Conservation (phyloP, 768 basidiomycete species). For the Pilatotrama ljubarskyi region DNA sequence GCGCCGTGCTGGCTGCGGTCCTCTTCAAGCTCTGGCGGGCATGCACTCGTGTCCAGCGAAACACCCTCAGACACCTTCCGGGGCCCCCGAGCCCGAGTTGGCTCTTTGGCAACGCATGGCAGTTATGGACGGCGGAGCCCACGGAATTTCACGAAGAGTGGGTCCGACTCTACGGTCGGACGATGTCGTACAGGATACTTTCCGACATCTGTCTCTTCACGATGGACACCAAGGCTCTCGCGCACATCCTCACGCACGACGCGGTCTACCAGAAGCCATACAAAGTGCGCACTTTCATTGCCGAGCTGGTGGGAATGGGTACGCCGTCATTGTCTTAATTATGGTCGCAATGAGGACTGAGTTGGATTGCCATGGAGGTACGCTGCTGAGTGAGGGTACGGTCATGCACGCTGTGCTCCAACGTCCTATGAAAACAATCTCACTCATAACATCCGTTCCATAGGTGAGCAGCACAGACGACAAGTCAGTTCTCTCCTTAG, state of each 20-base stretch:
- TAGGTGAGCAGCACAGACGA: conserved; percentile 38
- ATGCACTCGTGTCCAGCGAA: not conserved
- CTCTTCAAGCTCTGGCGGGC: conserved; percentile 1
- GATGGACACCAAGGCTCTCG: conserved; percentile 61
- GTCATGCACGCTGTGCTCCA: not conserved
- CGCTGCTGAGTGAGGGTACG: conserved; percentile 41
- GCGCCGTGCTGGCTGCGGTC: conserved; percentile 8
- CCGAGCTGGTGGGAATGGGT: conserved; percentile 45
- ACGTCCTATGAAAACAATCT: not conserved
- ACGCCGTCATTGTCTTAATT: not conserved
- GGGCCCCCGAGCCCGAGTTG: not conserved
- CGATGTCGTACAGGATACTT: conserved; percentile 3
- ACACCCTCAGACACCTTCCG: conserved; percentile 5
- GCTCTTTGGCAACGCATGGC: conserved; percentile 5
- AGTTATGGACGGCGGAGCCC: conserved; percentile 4
- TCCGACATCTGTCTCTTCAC: conserved; percentile 13
- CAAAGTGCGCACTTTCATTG: conserved; percentile 37
- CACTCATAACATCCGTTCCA: not conserved
- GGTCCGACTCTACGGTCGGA: conserved; percentile 9
- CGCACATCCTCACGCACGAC: conserved; percentile 62
- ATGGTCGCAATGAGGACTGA: not conserved
- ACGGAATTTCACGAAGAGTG: conserved; percentile 10
- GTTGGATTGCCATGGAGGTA: conserved; percentile 39
- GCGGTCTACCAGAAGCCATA: conserved; percentile 60
- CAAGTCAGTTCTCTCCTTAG: conserved; percentile 32